phyloP scores from a whole-genome alignment of 2,329 filamentous ascomycete species.

The Colletotrichum sp. region DNA sequence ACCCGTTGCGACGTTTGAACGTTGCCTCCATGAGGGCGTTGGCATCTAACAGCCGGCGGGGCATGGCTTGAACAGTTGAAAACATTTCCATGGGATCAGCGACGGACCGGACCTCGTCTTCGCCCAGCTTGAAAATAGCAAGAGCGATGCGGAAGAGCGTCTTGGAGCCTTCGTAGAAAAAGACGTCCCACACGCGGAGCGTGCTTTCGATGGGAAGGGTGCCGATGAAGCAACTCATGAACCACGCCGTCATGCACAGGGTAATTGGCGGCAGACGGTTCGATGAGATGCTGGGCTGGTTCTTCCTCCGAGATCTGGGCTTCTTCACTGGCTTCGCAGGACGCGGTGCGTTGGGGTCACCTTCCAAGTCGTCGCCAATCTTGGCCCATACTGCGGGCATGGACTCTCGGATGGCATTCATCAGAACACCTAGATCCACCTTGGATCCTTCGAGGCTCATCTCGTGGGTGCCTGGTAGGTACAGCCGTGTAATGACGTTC shows the following conservation, averaged over 20 bases:
- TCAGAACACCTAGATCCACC: conserved; percentile 91
- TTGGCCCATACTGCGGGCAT: conserved; percentile 87
- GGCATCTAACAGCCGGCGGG: conserved; percentile 79
- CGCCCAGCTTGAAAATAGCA: conserved; percentile 88
- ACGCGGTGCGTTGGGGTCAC: conserved; percentile 40
- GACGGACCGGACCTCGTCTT: conserved; percentile 78
- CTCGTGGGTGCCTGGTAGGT: conserved; percentile 91
- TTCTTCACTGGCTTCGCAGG: conserved; percentile 27
- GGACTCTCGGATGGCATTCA: conserved; percentile 82
- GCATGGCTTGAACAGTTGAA: conserved; percentile 88
- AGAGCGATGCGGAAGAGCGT: conserved; percentile 92
- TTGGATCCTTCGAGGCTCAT: conserved; percentile 90
- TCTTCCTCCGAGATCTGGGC: conserved; percentile 42
- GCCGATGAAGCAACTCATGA: conserved; percentile 96
- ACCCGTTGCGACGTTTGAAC: conserved; percentile 79
- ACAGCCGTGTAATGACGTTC: conserved; percentile 87
- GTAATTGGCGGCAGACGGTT: conserved; percentile 83
- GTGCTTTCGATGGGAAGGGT: conserved; percentile 91
- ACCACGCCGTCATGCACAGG: conserved; percentile 93
- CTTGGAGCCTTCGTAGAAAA: conserved; percentile 95
- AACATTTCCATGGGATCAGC: conserved; percentile 94
- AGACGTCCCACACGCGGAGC: conserved; percentile 91
- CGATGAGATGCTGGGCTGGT: conserved; percentile 42
- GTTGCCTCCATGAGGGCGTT: conserved; percentile 83
- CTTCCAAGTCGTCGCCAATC: conserved; percentile 78